phyloP scores from a whole-genome alignment of 2,329 filamentous ascomycete genomes.

The Proliferodiscus dingleyae region DNA sequence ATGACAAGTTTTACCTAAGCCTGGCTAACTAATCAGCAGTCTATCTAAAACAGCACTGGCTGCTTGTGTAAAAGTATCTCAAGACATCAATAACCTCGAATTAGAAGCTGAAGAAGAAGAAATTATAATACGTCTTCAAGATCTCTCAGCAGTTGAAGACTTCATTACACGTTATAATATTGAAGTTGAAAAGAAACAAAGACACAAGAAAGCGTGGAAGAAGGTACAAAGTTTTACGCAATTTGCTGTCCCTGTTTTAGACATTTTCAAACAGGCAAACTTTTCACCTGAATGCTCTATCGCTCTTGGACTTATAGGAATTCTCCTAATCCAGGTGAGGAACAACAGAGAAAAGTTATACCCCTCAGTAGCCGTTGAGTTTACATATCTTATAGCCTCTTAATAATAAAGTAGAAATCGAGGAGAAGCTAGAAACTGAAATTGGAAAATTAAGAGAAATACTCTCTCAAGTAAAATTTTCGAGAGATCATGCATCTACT shows the following conservation, averaged over 20 bases:
- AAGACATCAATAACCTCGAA: not conserved
- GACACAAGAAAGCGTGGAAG: not conserved
- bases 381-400: conserved; percentile 1
- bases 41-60: not conserved
- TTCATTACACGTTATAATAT: not conserved
- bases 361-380: no score
- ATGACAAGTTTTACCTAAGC: no score
- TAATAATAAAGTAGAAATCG: conserved; percentile 1
- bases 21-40: not conserved
- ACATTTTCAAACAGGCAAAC: not conserved
- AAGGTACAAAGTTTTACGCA: not conserved
- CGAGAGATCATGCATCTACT: no score
- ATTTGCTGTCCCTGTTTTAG: conserved; percentile 1
- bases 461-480: not conserved
- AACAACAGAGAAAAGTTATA: no score
- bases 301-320: not conserved
- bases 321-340: not conserved
- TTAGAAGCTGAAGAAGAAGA: not conserved
- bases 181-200: not conserved
- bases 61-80: not conserved
- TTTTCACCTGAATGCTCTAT: conserved; percentile 2
- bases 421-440: not conserved
- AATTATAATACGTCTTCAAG: not conserved
- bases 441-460: not conserved
- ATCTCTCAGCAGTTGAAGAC: not conserved